Evolutionary conservation across 768 basidiomycete genomes (phyloP), one percentile per base, ranked within the genome.

Genomic region (Tylopilus rubrobrunneus): DNA sequence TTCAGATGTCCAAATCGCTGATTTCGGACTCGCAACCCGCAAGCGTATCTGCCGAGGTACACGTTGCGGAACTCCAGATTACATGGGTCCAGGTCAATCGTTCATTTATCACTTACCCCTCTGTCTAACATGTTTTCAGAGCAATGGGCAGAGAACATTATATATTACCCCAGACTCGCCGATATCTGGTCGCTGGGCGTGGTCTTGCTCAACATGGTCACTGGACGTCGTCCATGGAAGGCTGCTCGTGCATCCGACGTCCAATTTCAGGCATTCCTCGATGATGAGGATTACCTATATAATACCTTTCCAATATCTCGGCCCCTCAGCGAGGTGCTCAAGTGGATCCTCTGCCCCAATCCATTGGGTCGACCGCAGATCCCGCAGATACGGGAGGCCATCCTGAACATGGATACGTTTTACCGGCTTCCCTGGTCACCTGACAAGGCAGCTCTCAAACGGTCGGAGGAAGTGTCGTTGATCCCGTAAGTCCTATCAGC

Each of bases 181-280:
- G 86, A 89, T 58, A 77, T 87, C 54, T 89, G 87, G 87, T 77
- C 87, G 8, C 68, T 89, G 23, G 87, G 86, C 19, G 78, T 96
- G 56, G 87, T 96, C 57, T 78, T 96, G 51, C 78, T 87, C 59
- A 94, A 92, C 69, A 81, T 96, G 73, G 82, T 88, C 45, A 85
- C 85, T 51, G 85, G 85, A 17, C 62, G 46, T 48, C 55, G 50
- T 33, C 63, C 54, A 6, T 65, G 62, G 62, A 54, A 19, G 8
- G 15, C 8, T 8, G 63, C 62, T 15, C 17, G 27, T 27, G n/a
- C 4, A 5, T 34, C 63, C 19, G 56, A 65, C 8, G 7, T 1
- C 23, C 17, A 49, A 8, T 64, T 62, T 39, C 39, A 19, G 19
- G 56, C 56, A 4, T 64, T 56, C 41, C 52, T 64, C 2, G 48